A percentile compares a stretch with the other conserved stretches of the same genome.
phyloP scores from a whole-genome alignment of 768 basidiomycete species.

The Termitomyces sp. region DNA sequence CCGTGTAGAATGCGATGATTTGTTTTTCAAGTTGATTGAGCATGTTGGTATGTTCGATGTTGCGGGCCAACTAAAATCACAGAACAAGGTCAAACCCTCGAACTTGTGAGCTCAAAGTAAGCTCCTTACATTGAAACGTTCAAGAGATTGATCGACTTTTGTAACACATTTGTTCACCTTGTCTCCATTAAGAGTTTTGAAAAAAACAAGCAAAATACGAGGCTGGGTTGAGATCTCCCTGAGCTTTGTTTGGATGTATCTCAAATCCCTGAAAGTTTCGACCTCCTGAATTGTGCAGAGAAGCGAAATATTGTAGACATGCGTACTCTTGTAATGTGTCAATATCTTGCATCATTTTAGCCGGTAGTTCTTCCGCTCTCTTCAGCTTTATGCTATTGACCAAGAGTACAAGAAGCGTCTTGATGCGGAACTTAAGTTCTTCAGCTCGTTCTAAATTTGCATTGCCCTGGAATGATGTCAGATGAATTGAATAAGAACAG shows the following conservation, averaged over 20 bases:
- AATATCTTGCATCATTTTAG: constrained; percentile 2
- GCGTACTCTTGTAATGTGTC: background rate
- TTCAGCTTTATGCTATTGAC: constrained; percentile 11
- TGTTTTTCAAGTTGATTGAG: constrained; percentile 7
- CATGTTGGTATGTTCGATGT: background rate
- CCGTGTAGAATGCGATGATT: constrained; percentile 2
- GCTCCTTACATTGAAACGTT: constrained; percentile 11
- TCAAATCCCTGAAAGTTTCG: constrained; percentile 2
- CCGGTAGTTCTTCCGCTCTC: constrained; percentile 1
- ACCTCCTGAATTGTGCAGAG: no score
- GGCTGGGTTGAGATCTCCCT: background rate
- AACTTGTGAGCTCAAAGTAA: no score
- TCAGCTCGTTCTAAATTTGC: constrained; percentile 2
- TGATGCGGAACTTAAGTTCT: constrained; percentile 8
- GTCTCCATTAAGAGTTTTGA: background rate
- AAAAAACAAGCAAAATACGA: constrained; percentile 1
- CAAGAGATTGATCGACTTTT: background rate
- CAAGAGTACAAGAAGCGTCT: constrained; percentile 3
- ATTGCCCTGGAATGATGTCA: no score
- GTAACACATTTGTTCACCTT: constrained; percentile 2
- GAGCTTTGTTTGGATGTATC: constrained; percentile 2
- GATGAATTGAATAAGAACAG: no score
- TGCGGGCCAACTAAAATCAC: no score
- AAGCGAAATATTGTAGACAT: no score
- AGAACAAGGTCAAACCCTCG: no score